Evolutionary conservation across 495 filamentous ascomycete species (phyloP), one percentile per base, ranked within the genome.

Genomic region (Aspergillus nanangensis): DNA sequence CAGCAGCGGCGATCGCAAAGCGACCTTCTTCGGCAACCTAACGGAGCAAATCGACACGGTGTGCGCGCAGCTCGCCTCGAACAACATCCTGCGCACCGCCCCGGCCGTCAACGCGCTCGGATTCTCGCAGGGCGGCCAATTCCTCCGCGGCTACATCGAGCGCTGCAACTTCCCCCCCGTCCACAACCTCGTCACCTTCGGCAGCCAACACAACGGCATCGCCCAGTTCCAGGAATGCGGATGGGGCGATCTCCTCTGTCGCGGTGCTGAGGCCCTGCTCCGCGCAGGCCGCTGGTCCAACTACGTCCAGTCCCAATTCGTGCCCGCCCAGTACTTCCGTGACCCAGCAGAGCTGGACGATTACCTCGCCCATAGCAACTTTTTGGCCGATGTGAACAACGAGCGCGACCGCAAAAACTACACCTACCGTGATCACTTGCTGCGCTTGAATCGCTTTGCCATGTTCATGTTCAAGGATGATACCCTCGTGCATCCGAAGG

Each of bases 351-450:
- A 89, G 50, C 63, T 88, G 44, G 83, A 84, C 4, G 57, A 65
- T 24, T 98, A 96, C 61, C 74, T 96, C 14, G 82, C 87, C 56
- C 50, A 83, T 61, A 93, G 88, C 60, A 94, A 91, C 57, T 96
- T 92, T 63, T 73, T 99, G n/a, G 93, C 92, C n/a, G 92, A 97
- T 63, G 83, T 97, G 65, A 99, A 99, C 67, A 96, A 96, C 60
- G 93, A 97, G 78, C 76, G 94, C 2, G 61, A 36, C 14, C 19
- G 58, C 42, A 95, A 92, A 76, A 96, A 91, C 52, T 53, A 60
- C 34, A 76, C 67, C 7, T 97, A 97, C 63, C 83, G 76, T 62
- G 63, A 76, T 55, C 85, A 90, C 61, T 60, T 99, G 44, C 74
- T 65, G 21, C 66, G 58, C 38, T 58, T 99, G 52, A 82, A 88